These are phyloP conservation scores for Nicotiana benthamiana DNA, from an alignment of 257 asterid genomes.

Conservation along the genomic window DNA sequence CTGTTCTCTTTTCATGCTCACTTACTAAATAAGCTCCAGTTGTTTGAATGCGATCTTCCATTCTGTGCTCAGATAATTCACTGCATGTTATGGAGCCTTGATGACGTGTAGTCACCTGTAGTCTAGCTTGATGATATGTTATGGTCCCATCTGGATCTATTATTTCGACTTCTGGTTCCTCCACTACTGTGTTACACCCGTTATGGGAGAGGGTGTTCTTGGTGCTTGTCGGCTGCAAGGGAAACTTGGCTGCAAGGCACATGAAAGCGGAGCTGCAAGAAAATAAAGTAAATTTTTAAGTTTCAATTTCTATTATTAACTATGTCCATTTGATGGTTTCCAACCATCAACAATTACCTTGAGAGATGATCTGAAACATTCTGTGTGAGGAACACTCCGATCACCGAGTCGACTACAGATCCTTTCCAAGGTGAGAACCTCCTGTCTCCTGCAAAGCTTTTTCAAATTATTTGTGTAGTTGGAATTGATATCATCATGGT, in stretches of 20 bases:
- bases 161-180: slow-evolving; percentile 47
- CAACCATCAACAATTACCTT: slow-evolving; percentile 39
- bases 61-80: slow-evolving; percentile 23
- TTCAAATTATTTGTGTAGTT: slow-evolving; percentile 1
- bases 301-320: neutral
- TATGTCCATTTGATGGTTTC: neutral
- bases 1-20: slow-evolving; percentile 26
- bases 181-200: slow-evolving; percentile 26
- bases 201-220: slow-evolving; percentile 17
- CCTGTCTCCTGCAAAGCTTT: slow-evolving; percentile 65
- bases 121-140: slow-evolving; percentile 28
- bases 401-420: slow-evolving; percentile 94
- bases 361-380: slow-evolving; percentile 97
- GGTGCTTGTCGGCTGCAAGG: slow-evolving; percentile 28
- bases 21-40: slow-evolving; percentile 17
- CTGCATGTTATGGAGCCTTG: slow-evolving; percentile 37
- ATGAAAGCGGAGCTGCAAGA: slow-evolving; percentile 88
- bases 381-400: slow-evolving; percentile 96
- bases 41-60: slow-evolving; percentile 21
- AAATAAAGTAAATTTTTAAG: neutral
- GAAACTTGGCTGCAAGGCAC: slow-evolving; percentile 85
- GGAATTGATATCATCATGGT: neutral
- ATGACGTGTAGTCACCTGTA: slow-evolving; percentile 26
- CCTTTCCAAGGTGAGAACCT: slow-evolving; percentile 95
- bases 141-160: slow-evolving; percentile 62